Base-by-base conservation (phyloP, 176 grass and related monocot species). In the Eremochloa ophiuroides region DNA sequence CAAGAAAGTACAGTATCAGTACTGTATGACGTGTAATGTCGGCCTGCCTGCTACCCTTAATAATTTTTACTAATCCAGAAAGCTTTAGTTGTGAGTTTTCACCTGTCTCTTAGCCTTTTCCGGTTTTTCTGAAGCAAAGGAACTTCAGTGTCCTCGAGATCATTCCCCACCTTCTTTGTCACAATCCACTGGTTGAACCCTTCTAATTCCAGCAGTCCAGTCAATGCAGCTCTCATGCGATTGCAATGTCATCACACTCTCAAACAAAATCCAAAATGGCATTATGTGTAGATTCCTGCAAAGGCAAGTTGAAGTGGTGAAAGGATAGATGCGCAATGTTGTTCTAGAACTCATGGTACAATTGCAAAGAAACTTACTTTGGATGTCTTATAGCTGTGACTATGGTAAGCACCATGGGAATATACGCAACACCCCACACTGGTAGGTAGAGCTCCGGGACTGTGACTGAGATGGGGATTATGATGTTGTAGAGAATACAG, bases 191-290 rank as follows among this genome's bases (percentile, higher is more conserved):
- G 82, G 63, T 95, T 88, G 44, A 91, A 88, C 46, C 68, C 85
- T 71, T 87, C 73, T 55, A 88, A 86, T 59, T 99, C 96, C 9
- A 99, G 59, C 41, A 99, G 78, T 62, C 96, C 96, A 69, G 76
- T 75, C 48, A 99, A 43, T 18, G 93, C 93, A 53, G 96, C 93
- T 78, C 76, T 95, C 84, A 95, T 91, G n/a, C 93, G 96, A 75
- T 86, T 86, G 91, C 87, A 99, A 75, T 58, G 96, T 90, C 93
- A 95, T 99, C 64, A 93, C 96, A 77, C 80, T 91, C 80, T 99
- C 93, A 66, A 99, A 95, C 40, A 95, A 76, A 91, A 99, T 93
- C 96, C 96, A 99, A 78, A 99, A 91, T n/a, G 96, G 96, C 87
- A 99, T 65, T 79, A 99, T 83, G 71, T 95, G 93, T 66, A 99